These are phyloP conservation scores for Fomitopsis betulina DNA, from an alignment of 1,284 basidiomycete species.

Conservation along the genomic window DNA sequence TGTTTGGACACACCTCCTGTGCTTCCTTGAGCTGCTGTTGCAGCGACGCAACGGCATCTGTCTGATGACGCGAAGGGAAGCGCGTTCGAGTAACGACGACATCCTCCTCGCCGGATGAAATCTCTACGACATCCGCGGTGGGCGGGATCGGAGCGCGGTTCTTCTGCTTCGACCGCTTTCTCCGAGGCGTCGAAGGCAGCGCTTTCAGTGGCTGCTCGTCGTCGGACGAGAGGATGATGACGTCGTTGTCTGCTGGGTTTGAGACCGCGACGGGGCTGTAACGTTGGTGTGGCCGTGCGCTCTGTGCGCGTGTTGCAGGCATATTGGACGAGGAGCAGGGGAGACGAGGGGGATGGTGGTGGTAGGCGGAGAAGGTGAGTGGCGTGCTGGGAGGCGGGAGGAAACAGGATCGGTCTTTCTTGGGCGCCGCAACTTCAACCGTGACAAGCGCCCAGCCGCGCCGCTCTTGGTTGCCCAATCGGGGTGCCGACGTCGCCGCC, in stretches of 20 bases:
- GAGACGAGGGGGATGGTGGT: not conserved
- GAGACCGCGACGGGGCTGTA: not conserved
- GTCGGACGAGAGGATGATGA: slow-evolving; percentile 58
- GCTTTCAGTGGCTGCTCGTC: slow-evolving; percentile 33
- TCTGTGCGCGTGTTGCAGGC: not conserved
- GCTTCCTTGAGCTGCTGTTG: slow-evolving; percentile 16
- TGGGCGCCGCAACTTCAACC: not conserved
- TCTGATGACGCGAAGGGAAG: not conserved
- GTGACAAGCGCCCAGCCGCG: not conserved
- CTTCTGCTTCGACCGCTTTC: slow-evolving; percentile 7
- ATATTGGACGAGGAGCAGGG: not conserved
- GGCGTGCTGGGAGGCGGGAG: not conserved
- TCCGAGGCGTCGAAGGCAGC: not conserved
- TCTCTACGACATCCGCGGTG: slow-evolving; percentile 25
- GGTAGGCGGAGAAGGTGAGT: not conserved
- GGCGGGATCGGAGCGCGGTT: slow-evolving; percentile 22
- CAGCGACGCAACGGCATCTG: not conserved
- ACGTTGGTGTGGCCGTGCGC: not conserved
- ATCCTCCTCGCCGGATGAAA: slow-evolving; percentile 32
- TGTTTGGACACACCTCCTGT: slow-evolving; percentile 15
- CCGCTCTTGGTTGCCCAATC: not conserved
- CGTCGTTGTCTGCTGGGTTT: slow-evolving; percentile 22
- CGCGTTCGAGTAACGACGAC: slow-evolving; percentile 3
- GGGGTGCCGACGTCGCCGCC: not conserved
- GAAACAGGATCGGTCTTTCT: not conserved